These are phyloP conservation scores for Lasiosphaeria ovina DNA, from an alignment of 495 filamentous ascomycete species.

Conservation along the genomic window DNA sequence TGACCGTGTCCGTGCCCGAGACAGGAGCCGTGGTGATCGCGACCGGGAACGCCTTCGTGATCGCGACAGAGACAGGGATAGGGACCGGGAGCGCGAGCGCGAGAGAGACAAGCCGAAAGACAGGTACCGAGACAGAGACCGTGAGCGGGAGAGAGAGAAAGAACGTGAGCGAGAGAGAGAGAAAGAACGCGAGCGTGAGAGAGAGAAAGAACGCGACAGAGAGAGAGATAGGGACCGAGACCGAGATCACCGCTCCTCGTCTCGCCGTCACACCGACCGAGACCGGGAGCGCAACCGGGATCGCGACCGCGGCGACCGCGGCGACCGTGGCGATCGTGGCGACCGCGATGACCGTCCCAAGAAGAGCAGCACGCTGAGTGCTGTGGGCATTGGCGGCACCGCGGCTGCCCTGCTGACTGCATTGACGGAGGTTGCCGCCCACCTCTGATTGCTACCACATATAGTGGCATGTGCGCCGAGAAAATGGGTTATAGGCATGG, in stretches of 20 bases:
- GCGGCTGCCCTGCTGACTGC: slow-evolving; percentile 51
- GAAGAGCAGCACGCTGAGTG: slow-evolving; percentile 41
- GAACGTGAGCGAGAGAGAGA: slow-evolving; percentile 9
- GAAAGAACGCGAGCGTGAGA: slow-evolving; percentile 22
- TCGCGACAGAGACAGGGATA: slow-evolving; percentile 14
- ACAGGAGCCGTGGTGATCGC: slow-evolving; percentile 24
- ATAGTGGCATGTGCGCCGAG: too few species aligned
- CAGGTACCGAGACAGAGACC: slow-evolving; percentile 23
- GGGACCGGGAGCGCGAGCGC: slow-evolving; percentile 24
- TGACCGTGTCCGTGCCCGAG: slow-evolving; percentile 12
- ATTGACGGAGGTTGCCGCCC: slow-evolving; percentile 46
- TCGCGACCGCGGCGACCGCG: slow-evolving; percentile 27
- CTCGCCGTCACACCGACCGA: slow-evolving; percentile 6
- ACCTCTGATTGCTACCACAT: slow-evolving; percentile 18
- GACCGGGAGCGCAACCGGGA: slow-evolving; percentile 34
- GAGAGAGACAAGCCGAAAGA: slow-evolving; percentile 24
- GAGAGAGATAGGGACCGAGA: slow-evolving; percentile 26
- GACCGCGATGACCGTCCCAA: slow-evolving; percentile 24
- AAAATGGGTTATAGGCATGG: too few species aligned
- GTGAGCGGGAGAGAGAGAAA: slow-evolving; percentile 26
- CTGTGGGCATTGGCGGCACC: slow-evolving; percentile 51
- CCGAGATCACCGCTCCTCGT: slow-evolving; percentile 9
- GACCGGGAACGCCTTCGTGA: slow-evolving; percentile 18
- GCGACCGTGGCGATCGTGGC: slow-evolving; percentile 15
- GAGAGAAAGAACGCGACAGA: slow-evolving; percentile 25